Percentiles rank a stretch among this genome's conserved stretches.
These are phyloP conservation scores for Saturnispora serradocipensis DNA, from an alignment of 805 yeast genomes.

Conservation along the genomic window DNA sequence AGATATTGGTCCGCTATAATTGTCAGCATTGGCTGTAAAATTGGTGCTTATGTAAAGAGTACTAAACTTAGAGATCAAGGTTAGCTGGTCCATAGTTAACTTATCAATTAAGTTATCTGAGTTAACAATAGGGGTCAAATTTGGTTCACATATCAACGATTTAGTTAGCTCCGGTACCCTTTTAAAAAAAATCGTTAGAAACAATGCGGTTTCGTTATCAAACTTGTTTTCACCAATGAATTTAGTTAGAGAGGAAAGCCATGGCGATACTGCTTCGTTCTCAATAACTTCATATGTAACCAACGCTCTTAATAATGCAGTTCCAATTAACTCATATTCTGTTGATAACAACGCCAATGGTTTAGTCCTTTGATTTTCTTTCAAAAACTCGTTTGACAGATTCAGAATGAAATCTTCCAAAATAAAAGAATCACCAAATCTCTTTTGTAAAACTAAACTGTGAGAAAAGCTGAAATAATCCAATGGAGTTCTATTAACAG, in stretches of 20 bases:
- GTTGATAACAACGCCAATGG: conserved; percentile 27
- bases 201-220: conserved; percentile 19
- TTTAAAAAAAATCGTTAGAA: conserved; percentile 37
- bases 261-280: conserved; percentile 31
- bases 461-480: conserved; percentile 38
- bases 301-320: conserved; percentile 46
- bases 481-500: not conserved
- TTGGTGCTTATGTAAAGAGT: conserved; percentile 29
- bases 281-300: conserved; percentile 41
- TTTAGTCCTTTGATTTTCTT: conserved; percentile 2
- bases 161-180: conserved; percentile 32
- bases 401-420: conserved; percentile 24
- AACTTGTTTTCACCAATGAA: not conserved
- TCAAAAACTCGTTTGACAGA: conserved; percentile 26
- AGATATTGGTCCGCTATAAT: conserved; percentile 64
- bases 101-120: conserved; percentile 19
- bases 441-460: conserved; percentile 27
- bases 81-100: conserved; percentile 20
- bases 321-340: conserved; percentile 47
- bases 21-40: conserved; percentile 19
- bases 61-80: conserved; percentile 39
- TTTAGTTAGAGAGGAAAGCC: conserved; percentile 40
- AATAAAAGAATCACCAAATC: conserved; percentile 26
- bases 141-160: conserved; percentile 31
- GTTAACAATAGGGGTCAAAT: conserved; percentile 29